Conservation (phyloP, 2,329 filamentous ascomycete species). For the Taxawa tesnikishii region DNA sequence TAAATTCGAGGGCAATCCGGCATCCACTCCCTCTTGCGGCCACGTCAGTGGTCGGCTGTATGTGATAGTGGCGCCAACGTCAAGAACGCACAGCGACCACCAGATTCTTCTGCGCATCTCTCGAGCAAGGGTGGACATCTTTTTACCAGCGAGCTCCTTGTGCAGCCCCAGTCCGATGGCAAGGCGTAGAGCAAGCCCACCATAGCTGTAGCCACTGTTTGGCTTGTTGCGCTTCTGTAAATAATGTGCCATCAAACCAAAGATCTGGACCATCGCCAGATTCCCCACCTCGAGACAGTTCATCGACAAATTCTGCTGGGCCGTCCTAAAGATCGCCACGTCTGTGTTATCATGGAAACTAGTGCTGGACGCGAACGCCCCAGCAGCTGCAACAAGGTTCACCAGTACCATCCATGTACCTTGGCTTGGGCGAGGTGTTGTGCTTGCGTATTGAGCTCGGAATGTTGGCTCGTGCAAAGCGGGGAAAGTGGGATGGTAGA, state of each 20-base stretch:
- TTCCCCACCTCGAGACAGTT: slow-evolving; percentile 37
- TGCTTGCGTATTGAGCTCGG: slow-evolving; percentile 32
- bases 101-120: slow-evolving; percentile 23
- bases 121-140: slow-evolving; percentile 27
- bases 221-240: slow-evolving; percentile 39
- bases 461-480: slow-evolving; percentile 36
- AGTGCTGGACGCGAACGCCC: slow-evolving; percentile 24
- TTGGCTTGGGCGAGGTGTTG: slow-evolving; percentile 28
- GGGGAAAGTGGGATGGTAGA: slow-evolving; percentile 35
- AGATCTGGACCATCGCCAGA: slow-evolving; percentile 34
- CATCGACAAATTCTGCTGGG: slow-evolving; percentile 32
- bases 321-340: slow-evolving; percentile 32
- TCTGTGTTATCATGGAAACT: slow-evolving; percentile 27
- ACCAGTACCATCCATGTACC: slow-evolving; percentile 33
- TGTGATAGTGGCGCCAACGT: slow-evolving; percentile 37
- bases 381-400: slow-evolving; percentile 33
- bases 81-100: slow-evolving; percentile 31
- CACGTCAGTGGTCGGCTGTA: slow-evolving; percentile 36
- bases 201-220: slow-evolving; percentile 37
- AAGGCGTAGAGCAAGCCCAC: slow-evolving; percentile 36
- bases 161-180: slow-evolving; percentile 39
- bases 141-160: slow-evolving; percentile 36
- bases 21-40: slow-evolving; percentile 32
- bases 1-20: slow-evolving; percentile 30
- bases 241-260: slow-evolving; percentile 36